phyloP scores from a whole-genome alignment of 2,329 filamentous ascomycete genomes.

The Thielaviopsis populi region DNA sequence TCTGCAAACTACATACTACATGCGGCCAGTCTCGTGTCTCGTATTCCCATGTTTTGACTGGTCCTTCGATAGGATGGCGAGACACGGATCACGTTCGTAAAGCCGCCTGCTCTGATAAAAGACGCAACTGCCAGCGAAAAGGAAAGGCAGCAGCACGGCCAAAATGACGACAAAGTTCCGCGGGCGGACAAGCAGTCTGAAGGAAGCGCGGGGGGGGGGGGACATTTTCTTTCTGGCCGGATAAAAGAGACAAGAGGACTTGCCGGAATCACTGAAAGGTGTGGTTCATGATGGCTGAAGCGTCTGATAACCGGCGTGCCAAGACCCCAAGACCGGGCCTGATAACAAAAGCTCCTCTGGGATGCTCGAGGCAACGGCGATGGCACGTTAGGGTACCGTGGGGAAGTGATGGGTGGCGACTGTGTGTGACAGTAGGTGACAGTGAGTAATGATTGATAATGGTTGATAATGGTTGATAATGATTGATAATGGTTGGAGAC shows the following conservation, averaged over 20 bases:
- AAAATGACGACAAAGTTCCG: neutral
- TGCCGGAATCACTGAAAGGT: neutral
- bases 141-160: neutral
- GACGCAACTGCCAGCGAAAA: neutral
- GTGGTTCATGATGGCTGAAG: neutral
- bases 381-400: neutral
- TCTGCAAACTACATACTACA: neutral
- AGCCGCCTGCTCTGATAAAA: too few relatives aligned
- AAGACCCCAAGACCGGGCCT: neutral
- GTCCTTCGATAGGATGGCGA: neutral
- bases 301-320: neutral
- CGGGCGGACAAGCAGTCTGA: neutral
- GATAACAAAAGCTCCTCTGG: neutral
- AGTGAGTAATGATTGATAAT: too few relatives aligned
- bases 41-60: neutral
- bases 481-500: neutral
- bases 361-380: neutral
- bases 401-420: neutral
- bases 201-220: neutral
- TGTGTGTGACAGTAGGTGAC: neutral
- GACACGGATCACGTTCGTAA: neutral
- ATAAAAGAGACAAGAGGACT: neutral
- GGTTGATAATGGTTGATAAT: too few relatives aligned
- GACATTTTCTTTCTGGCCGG: neutral
- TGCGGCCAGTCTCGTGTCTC: neutral